Conservation (phyloP, 2,329 filamentous ascomycete genomes). For the Neophaeococcomyces aloes region DNA sequence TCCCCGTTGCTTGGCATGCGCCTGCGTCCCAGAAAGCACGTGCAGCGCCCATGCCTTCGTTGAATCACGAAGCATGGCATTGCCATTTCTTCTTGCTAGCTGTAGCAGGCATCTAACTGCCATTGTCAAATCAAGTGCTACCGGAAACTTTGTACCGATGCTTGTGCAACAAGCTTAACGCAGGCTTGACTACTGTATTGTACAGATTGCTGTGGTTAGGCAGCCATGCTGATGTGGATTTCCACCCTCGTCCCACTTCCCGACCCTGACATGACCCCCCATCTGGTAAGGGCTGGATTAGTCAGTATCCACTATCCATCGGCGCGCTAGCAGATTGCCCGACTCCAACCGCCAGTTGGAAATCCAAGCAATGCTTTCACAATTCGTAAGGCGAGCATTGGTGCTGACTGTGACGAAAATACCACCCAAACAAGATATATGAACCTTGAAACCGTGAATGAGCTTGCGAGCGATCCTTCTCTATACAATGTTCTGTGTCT, state of each 20-base stretch:
- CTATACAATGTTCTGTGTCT: too few species aligned
- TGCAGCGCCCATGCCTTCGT: neutral
- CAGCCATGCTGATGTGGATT: neutral
- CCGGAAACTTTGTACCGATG: too few species aligned
- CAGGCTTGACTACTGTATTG: too few species aligned
- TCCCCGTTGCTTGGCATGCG: slow-evolving; percentile 5
- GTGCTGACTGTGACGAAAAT: slow-evolving; percentile 2
- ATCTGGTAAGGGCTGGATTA: neutral
- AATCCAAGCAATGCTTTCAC: neutral
- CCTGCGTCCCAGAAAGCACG: neutral
- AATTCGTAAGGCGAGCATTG: neutral
- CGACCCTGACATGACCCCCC: neutral
- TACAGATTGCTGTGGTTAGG: neutral
- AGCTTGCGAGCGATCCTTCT: too few species aligned
- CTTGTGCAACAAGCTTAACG: too few species aligned
- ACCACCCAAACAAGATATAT: neutral
- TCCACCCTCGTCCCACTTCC: neutral
- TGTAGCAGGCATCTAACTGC: neutral
- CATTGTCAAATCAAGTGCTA: too few species aligned
- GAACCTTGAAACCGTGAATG: too few species aligned
- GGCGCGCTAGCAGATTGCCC: slow-evolving; percentile 1
- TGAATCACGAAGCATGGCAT: neutral
- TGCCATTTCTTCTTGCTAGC: neutral
- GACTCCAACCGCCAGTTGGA: slow-evolving; percentile 3
- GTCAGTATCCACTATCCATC: neutral